Conservation (phyloP, 352 stramenopile genomes). For the Globisporangium camurandrum region DNA sequence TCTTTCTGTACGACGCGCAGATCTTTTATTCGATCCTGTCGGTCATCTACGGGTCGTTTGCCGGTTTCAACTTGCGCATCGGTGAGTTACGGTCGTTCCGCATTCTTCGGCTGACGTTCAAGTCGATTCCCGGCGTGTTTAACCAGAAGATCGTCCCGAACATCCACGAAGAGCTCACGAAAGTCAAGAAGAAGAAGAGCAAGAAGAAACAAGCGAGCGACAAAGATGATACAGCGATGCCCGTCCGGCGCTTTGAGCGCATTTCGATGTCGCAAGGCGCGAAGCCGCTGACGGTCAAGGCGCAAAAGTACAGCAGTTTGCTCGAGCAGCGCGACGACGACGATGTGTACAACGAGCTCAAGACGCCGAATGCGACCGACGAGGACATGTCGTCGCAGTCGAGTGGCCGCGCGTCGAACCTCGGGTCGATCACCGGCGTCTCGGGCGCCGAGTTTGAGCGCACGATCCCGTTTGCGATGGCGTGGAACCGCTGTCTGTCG, state of each 20-base stretch:
- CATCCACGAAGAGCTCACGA: constrained; percentile 47
- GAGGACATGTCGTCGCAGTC: constrained; percentile 38
- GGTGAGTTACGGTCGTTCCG: constrained; percentile 81
- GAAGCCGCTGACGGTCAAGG: constrained; percentile 75
- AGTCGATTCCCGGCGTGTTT: constrained; percentile 81
- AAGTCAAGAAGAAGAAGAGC: constrained; percentile 70
- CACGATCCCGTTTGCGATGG: constrained; percentile 83
- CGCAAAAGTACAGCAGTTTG: constrained; percentile 76
- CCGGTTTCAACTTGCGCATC: constrained; percentile 80
- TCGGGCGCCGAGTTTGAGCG: constrained; percentile 78
- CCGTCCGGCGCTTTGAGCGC: constrained; percentile 69
- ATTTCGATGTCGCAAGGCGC: constrained; percentile 79
- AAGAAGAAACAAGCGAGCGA: constrained; percentile 66
- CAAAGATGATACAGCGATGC: constrained; percentile 53
- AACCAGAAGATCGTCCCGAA: constrained; percentile 87
- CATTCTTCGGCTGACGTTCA: constrained; percentile 75
- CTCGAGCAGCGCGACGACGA: constrained; percentile 45
- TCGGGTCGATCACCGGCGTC: constrained; percentile 69
- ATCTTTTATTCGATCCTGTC: constrained; percentile 82
- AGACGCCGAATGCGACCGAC: constrained; percentile 54
- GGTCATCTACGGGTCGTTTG: constrained; percentile 73
- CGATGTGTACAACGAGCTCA: constrained; percentile 55
- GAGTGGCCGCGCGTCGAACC: constrained; percentile 37
- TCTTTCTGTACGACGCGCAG: constrained; percentile 84
- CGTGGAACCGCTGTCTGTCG: constrained; percentile 74